Evolutionary conservation across 1,284 basidiomycete species (phyloP).

Genomic region (Inonotus obliquus): DNA sequence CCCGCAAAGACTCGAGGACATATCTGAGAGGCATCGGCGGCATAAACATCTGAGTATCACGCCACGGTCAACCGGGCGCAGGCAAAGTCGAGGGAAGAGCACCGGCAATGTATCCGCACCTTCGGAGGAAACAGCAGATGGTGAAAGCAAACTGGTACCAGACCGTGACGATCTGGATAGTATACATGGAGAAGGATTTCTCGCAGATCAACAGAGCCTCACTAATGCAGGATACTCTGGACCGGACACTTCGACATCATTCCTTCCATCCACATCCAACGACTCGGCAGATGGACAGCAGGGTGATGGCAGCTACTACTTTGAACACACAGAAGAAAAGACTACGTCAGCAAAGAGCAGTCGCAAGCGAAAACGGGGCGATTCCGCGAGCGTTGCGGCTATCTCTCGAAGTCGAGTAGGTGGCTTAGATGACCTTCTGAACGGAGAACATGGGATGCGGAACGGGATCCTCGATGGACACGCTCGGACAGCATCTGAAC

Average conservation of each 20-base stretch:
- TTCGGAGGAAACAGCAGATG: not conserved
- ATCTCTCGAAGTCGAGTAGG: not conserved
- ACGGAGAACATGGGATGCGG: not conserved
- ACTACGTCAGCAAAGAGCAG: not conserved
- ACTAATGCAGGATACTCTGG: not conserved
- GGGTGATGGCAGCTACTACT: not conserved
- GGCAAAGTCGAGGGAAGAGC: constrained; percentile 1
- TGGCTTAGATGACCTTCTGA: not conserved
- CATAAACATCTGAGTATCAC: not conserved
- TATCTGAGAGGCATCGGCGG: not conserved
- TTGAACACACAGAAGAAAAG: not conserved
- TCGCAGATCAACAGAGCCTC: no score
- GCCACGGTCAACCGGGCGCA: not conserved
- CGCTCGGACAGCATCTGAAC: constrained; percentile 3
- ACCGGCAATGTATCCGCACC: not conserved
- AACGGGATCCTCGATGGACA: not conserved
- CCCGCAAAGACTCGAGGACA: not conserved
- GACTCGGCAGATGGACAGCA: not conserved
- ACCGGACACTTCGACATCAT: not conserved
- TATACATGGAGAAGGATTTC: no score
- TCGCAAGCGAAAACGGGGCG: not conserved
- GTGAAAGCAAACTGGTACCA: not conserved
- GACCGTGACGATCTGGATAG: not conserved
- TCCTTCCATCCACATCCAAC: not conserved
- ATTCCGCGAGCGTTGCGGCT: not conserved